phyloP scores from a whole-genome alignment of 768 basidiomycete species.

The Mycena alexandri region DNA sequence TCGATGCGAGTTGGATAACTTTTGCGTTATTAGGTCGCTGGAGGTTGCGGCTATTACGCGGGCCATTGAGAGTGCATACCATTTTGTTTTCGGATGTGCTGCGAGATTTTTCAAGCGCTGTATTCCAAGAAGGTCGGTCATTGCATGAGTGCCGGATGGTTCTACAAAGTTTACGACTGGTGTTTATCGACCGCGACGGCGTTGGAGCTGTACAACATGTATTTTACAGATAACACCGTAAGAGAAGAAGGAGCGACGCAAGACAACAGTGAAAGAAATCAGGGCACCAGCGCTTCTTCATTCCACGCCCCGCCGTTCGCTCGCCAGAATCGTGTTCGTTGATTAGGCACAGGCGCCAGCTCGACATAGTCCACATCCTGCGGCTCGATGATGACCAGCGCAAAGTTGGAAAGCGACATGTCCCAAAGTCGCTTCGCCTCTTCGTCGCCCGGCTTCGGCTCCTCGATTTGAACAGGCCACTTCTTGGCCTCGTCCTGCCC shows the following conservation, averaged over 20 bases:
- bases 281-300: conserved; percentile 77
- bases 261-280: conserved; percentile 27
- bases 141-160: too few relatives aligned
- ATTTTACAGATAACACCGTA: conserved; percentile 13
- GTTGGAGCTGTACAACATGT: conserved; percentile 1
- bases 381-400: conserved; percentile 80
- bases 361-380: conserved; percentile 77
- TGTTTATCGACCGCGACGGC: too few relatives aligned
- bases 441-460: conserved; percentile 55
- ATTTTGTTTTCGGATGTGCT: too few relatives aligned
- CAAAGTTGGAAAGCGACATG: conserved; percentile 74
- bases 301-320: conserved; percentile 62
- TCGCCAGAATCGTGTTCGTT: conserved; percentile 67
- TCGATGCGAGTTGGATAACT: too few relatives aligned
- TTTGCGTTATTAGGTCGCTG: too few relatives aligned
- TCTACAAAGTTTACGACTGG: too few relatives aligned
- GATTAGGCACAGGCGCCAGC: conserved; percentile 67
- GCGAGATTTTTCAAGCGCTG: too few relatives aligned
- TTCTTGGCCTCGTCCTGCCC: conserved; percentile 68
- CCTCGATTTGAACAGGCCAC: conserved; percentile 72
- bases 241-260: not conserved
- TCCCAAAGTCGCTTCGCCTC: conserved; percentile 62
- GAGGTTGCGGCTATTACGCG: too few relatives aligned
- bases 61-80: too few relatives aligned
- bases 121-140: too few relatives aligned